Base-by-base conservation (phyloP, 352 stramenopile genomes). In the Globisporangium megalacanthum region DNA sequence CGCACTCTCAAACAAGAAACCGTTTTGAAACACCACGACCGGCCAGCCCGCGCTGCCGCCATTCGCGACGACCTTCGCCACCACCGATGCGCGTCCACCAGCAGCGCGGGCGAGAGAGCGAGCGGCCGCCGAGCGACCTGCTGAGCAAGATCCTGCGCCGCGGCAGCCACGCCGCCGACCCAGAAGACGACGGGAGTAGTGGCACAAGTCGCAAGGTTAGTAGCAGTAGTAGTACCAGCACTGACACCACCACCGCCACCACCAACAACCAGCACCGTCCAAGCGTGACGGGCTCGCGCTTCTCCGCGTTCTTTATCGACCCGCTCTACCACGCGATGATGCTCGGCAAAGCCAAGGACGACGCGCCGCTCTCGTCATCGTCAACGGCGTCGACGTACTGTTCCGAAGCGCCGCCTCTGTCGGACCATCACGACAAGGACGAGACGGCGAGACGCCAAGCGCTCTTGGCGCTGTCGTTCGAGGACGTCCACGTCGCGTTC, bases 91-190 rank as follows among this genome's bases (percentile, higher is more conserved):
- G 61, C 45, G 53, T 35, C 13, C 49, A 61, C 31, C 46, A 39
- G 20, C 58, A 39, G 20, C 58, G 53, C 36, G 61, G 54, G 15
- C 58, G 53, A 25, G 61, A 59, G 17, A 68, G 56, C 37, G 54
- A 58, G 55, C 56, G 49, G 35, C 48, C 54, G 25, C 55, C 55
- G 42, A 62, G 17, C 60, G 61, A 68, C 39, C 35, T 68, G 56
- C 50, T 68, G 44, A 64, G 45, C 45, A 68, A 68, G 46, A 57
- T 68, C 50, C 39, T 68, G 56, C 56, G 61, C 17, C 61, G 61
- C 20, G 57, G 57, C 14, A 68, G 61, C 47, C 45, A 58, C 13
- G 17, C 54, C 4, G n/a, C 6, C 5, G 61, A 67, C 36, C 19
- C 39, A 11, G 33, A 31, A n/a, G 56, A 63, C 9, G 42, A 64